These are phyloP conservation scores for Alternaria tenuissima DNA, from an alignment of 2,329 filamentous ascomycete genomes.

Conservation along the genomic window DNA sequence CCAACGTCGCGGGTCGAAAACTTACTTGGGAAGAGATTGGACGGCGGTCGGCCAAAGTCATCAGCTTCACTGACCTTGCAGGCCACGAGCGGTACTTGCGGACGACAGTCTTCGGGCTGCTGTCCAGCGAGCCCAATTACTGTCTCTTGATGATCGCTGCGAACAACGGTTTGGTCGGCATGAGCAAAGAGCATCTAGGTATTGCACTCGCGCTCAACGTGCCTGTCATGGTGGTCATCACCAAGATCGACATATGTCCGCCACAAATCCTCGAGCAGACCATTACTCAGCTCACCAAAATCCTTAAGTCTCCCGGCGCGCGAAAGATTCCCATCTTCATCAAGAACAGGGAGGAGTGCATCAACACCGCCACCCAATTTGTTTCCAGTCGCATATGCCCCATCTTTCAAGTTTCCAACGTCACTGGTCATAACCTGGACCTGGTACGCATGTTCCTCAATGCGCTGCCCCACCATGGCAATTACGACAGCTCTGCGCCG, in stretches of 20 bases:
- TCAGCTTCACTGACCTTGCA: slow-evolving; percentile 93
- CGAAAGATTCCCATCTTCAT: slow-evolving; percentile 97
- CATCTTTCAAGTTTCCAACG: slow-evolving; percentile 97
- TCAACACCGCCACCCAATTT: slow-evolving; percentile 95
- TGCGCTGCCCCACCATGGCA: slow-evolving; percentile 91
- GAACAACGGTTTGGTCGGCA: slow-evolving; percentile 95
- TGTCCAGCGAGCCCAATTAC: slow-evolving; percentile 96
- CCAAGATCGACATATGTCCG: slow-evolving; percentile 98
- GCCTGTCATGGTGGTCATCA: slow-evolving; percentile 96
- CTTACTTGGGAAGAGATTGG: slow-evolving; percentile 98
- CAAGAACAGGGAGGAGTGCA: slow-evolving; percentile 87
- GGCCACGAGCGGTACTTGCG: slow-evolving; percentile 95
- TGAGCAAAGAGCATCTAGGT: slow-evolving; percentile 97
- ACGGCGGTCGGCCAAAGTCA: slow-evolving; percentile 91
- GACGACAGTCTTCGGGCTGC: slow-evolving; percentile 93
- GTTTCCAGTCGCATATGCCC: slow-evolving; percentile 95
- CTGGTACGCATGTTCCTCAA: slow-evolving; percentile 93
- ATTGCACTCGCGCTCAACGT: slow-evolving; percentile 95
- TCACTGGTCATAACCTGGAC: slow-evolving; percentile 90
- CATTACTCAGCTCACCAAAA: slow-evolving; percentile 87
- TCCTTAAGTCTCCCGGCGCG: slow-evolving; percentile 91
- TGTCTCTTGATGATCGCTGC: slow-evolving; percentile 98
- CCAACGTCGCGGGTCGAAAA: slow-evolving; percentile 82
- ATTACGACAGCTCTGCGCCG: slow-evolving; percentile 82
- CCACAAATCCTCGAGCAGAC: slow-evolving; percentile 95